A percentile compares a stretch with the other conserved stretches of the same genome.
phyloP scores from a whole-genome alignment of 352 stramenopile genomes.

The Phytopythium cucurbitacearum region DNA sequence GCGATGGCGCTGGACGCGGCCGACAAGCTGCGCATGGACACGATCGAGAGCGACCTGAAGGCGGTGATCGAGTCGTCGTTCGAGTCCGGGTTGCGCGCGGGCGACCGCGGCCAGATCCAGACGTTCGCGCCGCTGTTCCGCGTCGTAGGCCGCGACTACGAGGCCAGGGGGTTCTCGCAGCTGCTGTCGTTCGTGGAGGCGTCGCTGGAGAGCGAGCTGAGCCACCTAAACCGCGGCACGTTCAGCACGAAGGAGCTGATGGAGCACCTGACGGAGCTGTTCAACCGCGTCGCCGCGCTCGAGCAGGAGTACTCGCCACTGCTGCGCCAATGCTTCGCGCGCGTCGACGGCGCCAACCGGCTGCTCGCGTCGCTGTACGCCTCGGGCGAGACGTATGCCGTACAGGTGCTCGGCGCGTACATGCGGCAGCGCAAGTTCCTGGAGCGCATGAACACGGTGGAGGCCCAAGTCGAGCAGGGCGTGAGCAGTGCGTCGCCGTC shows the following conservation, averaged over 20 bases:
- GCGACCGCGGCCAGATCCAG: conserved; percentile 43
- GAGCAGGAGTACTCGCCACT: conserved; percentile 58
- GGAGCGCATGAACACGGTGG: conserved; percentile 37
- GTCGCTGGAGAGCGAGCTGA: conserved; percentile 29
- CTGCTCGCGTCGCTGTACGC: conserved; percentile 56
- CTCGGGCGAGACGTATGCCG: conserved; percentile 50
- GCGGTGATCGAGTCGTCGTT: conserved; percentile 69
- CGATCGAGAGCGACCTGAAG: conserved; percentile 82
- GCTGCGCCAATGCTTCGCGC: conserved; percentile 45
- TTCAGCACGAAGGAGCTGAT: conserved; percentile 79
- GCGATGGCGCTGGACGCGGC: conserved; percentile 75
- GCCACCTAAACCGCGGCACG: conserved; percentile 26
- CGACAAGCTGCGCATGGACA: conserved; percentile 81
- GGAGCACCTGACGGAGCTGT: conserved; percentile 64
- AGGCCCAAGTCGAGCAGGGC: background rate
- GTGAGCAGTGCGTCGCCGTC: conserved; percentile 2
- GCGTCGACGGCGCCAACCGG: conserved; percentile 41
- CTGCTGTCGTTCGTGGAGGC: conserved; percentile 44
- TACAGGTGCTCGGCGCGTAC: conserved; percentile 58
- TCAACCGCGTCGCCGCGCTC: conserved; percentile 70
- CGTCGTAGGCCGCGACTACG: conserved; percentile 55
- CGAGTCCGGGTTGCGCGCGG: conserved; percentile 39
- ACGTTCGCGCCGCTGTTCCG: conserved; percentile 78
- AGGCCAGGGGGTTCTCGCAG: conserved; percentile 56
- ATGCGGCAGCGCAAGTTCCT: conserved; percentile 74